Base-by-base conservation (phyloP, 768 basidiomycete species). In the Suillus subalutaceus region DNA sequence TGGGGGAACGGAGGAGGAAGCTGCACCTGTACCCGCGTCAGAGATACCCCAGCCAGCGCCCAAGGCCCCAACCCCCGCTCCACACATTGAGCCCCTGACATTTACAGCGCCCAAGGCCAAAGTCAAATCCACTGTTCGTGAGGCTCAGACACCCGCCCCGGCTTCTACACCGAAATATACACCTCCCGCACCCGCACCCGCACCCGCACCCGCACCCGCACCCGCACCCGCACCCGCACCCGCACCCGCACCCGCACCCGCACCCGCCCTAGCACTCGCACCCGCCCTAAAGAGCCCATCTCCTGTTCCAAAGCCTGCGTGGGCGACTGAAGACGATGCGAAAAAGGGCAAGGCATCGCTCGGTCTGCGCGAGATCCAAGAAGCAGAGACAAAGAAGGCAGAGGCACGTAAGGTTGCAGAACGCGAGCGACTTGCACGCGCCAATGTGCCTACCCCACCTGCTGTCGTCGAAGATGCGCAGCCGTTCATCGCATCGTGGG, bases 311-410 rank as follows among this genome's bases (percentile, higher is more conserved):
- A 90, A 90, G 71, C 79, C 84, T 53, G 85, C 87, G 18, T 92
- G 91, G 90, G 81, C 84, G 23, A 86, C 85, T 67, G 90, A 90
- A 41, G 89, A 92, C 48, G 91, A 92, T 16, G 79, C 80, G 46
- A 87, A 87, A 76, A 88, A 88, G 74, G 75, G 81, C 56, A 83
- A 83, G 73, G 71, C 75, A 8, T 72, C 79, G 16, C 80, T 90
- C 44, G 93, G 92, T 67, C 79, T 99, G 44, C 90, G 96, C 64
- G 95, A 99, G 65, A 99, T 99, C 56, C 97, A 99, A 76, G 95
- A 97, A 70, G 89, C 91, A 3, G 97, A 99, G 77, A 87, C 86
- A 9, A 94, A 88, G 79, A 90, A 89, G 72, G 83, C 86, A 2
- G 95, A 94, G 71, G 88, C 84, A 13, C 86, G 91, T 52, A 96